Conservation (phyloP, 345 rosid species). For the Firmiana major region DNA sequence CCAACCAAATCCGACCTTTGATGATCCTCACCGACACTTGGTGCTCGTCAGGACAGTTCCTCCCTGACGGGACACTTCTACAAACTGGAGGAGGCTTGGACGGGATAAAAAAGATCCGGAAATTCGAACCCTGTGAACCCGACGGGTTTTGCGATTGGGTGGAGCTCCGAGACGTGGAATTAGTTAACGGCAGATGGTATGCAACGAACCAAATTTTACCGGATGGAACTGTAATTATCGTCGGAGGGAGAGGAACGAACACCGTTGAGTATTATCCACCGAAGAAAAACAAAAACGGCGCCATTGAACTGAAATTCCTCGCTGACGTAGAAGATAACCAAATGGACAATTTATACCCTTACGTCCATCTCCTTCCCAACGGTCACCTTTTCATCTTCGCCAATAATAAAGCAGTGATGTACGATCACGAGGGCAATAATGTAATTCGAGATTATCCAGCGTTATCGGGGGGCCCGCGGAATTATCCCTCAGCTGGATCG, state of each 20-base stretch:
- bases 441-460: conserved; percentile 58
- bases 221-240: conserved; percentile 65
- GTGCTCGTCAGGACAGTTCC: conserved; percentile 77
- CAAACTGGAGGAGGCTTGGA: conserved; percentile 75
- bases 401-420: conserved; percentile 64
- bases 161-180: conserved; percentile 46
- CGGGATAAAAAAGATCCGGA: conserved; percentile 50
- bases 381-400: conserved; percentile 81
- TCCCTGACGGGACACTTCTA: conserved; percentile 63
- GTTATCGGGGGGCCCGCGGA: conserved; percentile 75
- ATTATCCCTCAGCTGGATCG: conserved; percentile 84
- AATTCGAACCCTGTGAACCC: conserved; percentile 51
- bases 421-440: conserved; percentile 44
- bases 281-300: conserved; percentile 36
- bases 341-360: conserved; percentile 91
- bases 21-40: conserved; percentile 72
- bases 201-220: conserved; percentile 67
- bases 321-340: conserved; percentile 64
- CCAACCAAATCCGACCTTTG: conserved; percentile 50
- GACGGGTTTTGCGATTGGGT: conserved; percentile 56
- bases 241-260: conserved; percentile 60
- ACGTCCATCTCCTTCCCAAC: conserved; percentile 83
- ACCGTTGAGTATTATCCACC: conserved; percentile 69
- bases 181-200: conserved; percentile 61
- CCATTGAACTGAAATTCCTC: conserved; percentile 63